Evolutionary conservation across 2,329 filamentous ascomycete genomes (phyloP), one percentile per base, ranked within the genome.

Genomic region (Alternaria sp.): DNA sequence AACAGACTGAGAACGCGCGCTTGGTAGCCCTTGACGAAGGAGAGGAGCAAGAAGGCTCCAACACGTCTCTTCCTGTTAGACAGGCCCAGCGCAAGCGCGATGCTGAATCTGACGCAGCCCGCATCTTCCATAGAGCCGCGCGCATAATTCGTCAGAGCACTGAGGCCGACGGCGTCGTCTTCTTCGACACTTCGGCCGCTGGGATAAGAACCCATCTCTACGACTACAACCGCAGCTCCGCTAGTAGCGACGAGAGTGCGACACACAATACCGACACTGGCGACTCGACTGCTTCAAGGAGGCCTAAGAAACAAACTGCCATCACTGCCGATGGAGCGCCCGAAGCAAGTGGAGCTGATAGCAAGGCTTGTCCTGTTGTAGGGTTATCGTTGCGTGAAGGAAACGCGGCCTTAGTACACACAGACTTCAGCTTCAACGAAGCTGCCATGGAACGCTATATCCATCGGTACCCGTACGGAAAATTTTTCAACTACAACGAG

Each of bases 401-500:
- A 16, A 63, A 63, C 20, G 61, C 65, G 20, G 59, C 59, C 2
- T 46, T 73, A 7, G 65, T 68, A 4, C 65, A 72, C 39, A 68
- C 69, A n/a, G 70, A 72, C n/a, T 73, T 76, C 42, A 60, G 58
- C 16, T 75, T 77, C 41, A 72, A 67, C 6, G 75, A 77, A 57
- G 61, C 71, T 26, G 69, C 66, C 26, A 74, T 78, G 74, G 72
- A 75, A 51, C 69, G 74, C 30, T 76, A 76, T 54, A 75, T 78
- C 30, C 68, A 67, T 22, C 65, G 69, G 3, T 77, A 74, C 60
- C 75, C 75, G 1, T 67, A 70, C 39, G 74, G 74, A 12, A 77
- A 77, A 51, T 77, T 75, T 57, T 77, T 77, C 66, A 75, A 72
- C 47, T 76, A 75, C 51, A 74, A 71, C 20, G 73, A 75, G 47